Percentiles rank a stretch among this genome's conserved stretches.
Conservation (phyloP, 1,284 basidiomycete species). For the Pholiota adiposa region DNA sequence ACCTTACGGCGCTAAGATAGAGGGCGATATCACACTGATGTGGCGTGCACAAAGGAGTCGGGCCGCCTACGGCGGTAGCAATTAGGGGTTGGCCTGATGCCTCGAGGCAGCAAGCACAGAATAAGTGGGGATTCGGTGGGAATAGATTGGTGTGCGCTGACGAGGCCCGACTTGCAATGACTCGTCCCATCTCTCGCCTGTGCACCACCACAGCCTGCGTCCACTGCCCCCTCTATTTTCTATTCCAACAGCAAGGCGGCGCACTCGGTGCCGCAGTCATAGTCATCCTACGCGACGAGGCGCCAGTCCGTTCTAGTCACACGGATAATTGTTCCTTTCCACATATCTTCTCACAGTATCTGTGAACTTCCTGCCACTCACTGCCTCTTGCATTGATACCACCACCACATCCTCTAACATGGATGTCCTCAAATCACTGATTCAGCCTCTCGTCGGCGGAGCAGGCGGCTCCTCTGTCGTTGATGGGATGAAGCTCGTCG, state of each 20-base stretch:
- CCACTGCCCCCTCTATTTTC: not conserved
- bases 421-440: constrained; percentile 81
- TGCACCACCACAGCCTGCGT: constrained; percentile 5
- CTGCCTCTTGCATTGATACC: constrained; percentile 6
- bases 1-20: not conserved
- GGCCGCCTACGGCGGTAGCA: constrained; percentile 1
- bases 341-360: constrained; percentile 21
- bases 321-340: constrained; percentile 16
- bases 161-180: constrained; percentile 9
- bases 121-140: constrained; percentile 13
- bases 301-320: constrained; percentile 20
- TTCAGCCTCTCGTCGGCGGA: constrained; percentile 78
- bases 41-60: not conserved
- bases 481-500: constrained; percentile 85
- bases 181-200: constrained; percentile 1
- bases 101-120: constrained; percentile 5
- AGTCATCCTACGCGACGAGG: constrained; percentile 9
- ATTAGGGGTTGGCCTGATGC: not conserved
- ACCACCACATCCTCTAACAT: constrained; percentile 39
- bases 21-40: not conserved
- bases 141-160: constrained; percentile 3
- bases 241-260: not conserved
- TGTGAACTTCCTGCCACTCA: constrained; percentile 8
- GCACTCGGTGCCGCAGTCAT: constrained; percentile 15
- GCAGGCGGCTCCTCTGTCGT: constrained; percentile 75